Base-by-base conservation (phyloP, 2,329 filamentous ascomycete species). In the Hypoxylon sp. region DNA sequence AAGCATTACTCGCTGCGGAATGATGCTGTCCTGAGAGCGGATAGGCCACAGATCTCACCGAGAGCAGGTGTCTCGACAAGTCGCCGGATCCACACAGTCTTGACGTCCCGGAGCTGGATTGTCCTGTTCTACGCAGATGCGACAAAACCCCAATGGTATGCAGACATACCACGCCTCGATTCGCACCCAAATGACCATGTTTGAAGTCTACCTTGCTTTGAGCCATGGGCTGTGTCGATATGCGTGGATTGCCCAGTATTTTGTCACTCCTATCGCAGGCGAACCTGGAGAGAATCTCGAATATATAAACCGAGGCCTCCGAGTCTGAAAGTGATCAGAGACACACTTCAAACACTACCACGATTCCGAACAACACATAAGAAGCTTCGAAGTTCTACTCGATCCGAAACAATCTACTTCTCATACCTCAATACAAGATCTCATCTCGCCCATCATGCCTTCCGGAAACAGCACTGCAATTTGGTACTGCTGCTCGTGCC, bases 401-500 rank as follows among this genome's bases (percentile, higher is more conserved):
- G 19, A 19, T 19, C 11, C 19, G 16, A 19, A 37, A 14, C 9
- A 8, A 19, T 41, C 16, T 11, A 1, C 37, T 11, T 21, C 11
- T 41, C 16, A 3, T 21, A 21, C n/a, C 29, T 34, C 25, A 29
- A 29, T 14, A 47, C 14, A 7, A 47, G 19, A 4, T 48, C 29
- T 7, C 4, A 48, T 7, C 29, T 32, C 3, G 11, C 19, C 16
- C 46, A 41, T 9, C 6, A 53, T 39, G 25, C 37, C 52, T 3
- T 1, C 5, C 1, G 6, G 9, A 52, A 25, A 2, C 5, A 3
- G 1, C 7, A 19, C 47, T 1, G 1, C 2, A 4, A 1, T 52
- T 3, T 63, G 61, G 61, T 64, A 56, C 6, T 64, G 61, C 9
- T 64, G 61, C 16, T 2, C 1, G 0, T 64, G 61, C 16, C 2